A percentile compares a stretch with the other conserved stretches of the same genome.
These are phyloP conservation scores for Drechslerella stenobrocha DNA, from an alignment of 2,329 filamentous ascomycete genomes.

Conservation along the genomic window DNA sequence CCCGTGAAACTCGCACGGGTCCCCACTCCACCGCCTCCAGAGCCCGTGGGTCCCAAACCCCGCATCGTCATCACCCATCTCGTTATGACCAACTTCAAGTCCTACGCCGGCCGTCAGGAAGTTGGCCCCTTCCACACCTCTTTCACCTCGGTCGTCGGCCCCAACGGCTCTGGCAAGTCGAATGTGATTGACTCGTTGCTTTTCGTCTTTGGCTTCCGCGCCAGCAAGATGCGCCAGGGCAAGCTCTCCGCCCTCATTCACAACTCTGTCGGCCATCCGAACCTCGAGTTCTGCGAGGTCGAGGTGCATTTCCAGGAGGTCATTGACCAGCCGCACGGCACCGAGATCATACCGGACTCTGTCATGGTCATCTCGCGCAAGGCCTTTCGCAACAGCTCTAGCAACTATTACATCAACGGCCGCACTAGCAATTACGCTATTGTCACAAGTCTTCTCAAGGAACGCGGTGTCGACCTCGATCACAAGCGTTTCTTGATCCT, in stretches of 20 bases:
- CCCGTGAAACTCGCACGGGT: conserved; percentile 18
- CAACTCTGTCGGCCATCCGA: conserved; percentile 84
- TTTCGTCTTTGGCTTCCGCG: conserved; percentile 98
- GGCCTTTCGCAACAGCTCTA: conserved; percentile 96
- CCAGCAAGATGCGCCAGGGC: conserved; percentile 98
- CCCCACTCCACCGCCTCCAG: conserved; percentile 36
- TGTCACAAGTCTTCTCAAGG: conserved; percentile 82
- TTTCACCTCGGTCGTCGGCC: conserved; percentile 95
- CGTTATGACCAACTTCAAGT: conserved; percentile 96
- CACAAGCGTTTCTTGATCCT: conserved; percentile 98
- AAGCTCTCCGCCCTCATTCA: conserved; percentile 98
- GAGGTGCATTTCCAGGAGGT: conserved; percentile 96
- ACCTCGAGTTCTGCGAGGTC: conserved; percentile 90
- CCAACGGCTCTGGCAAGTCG: conserved; percentile 96
- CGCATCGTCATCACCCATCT: conserved; percentile 92
- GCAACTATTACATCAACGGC: conserved; percentile 95
- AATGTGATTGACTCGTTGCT: conserved; percentile 98
- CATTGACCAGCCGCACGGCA: conserved; percentile 66
- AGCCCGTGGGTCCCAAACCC: conserved; percentile 69
- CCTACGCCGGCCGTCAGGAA: conserved; percentile 91
- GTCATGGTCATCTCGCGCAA: conserved; percentile 83
- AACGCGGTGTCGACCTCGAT: conserved; percentile 89
- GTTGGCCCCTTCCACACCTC: conserved; percentile 94
- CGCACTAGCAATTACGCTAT: conserved; percentile 88
- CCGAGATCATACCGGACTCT: conserved; percentile 78